Conservation (phyloP, 1,284 basidiomycete species). For the Nidula niveotomentosa region DNA sequence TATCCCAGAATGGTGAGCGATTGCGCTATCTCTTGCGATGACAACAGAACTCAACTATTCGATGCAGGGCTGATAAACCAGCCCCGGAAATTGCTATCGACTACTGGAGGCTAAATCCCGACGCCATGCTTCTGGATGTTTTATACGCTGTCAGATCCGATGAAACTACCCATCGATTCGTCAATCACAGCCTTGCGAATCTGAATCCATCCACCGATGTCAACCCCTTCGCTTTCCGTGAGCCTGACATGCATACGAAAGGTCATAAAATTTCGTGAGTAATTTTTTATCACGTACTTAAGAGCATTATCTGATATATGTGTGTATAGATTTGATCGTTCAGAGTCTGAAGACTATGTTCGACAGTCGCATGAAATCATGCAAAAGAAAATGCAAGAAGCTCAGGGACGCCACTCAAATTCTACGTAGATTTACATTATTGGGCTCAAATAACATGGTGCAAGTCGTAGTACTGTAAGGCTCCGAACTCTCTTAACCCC, state of each 20-base stretch:
- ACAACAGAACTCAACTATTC: too few relatives aligned
- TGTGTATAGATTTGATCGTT: slow-evolving; percentile 67
- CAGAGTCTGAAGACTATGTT: slow-evolving; percentile 71
- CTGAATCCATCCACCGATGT: slow-evolving; percentile 76
- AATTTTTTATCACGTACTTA: slow-evolving; percentile 1
- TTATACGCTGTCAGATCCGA: slow-evolving; percentile 90
- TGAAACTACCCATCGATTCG: slow-evolving; percentile 91
- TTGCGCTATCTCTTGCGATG: too few relatives aligned
- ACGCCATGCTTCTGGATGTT: slow-evolving; percentile 85
- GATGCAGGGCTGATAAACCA: slow-evolving; percentile 50
- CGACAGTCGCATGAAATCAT: slow-evolving; percentile 53
- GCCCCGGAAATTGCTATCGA: slow-evolving; percentile 92
- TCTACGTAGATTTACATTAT: too few relatives aligned
- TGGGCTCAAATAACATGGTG: too few relatives aligned
- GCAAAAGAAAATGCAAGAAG: slow-evolving; percentile 12
- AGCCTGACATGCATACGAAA: slow-evolving; percentile 83
- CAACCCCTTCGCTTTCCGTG: slow-evolving; percentile 91
- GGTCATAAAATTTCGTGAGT: slow-evolving; percentile 75
- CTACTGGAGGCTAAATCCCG: slow-evolving; percentile 83
- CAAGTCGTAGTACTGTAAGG: too few relatives aligned
- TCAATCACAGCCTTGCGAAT: slow-evolving; percentile 91
- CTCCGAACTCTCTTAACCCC: too few relatives aligned
- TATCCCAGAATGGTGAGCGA: slow-evolving; percentile 79
- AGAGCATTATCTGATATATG: slow-evolving; percentile 9
- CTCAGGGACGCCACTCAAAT: too few relatives aligned